Evolutionary conservation across 225 moss, liverwort and hornwort species (phyloP).

Genomic region (Marchantia polymorpha): DNA sequence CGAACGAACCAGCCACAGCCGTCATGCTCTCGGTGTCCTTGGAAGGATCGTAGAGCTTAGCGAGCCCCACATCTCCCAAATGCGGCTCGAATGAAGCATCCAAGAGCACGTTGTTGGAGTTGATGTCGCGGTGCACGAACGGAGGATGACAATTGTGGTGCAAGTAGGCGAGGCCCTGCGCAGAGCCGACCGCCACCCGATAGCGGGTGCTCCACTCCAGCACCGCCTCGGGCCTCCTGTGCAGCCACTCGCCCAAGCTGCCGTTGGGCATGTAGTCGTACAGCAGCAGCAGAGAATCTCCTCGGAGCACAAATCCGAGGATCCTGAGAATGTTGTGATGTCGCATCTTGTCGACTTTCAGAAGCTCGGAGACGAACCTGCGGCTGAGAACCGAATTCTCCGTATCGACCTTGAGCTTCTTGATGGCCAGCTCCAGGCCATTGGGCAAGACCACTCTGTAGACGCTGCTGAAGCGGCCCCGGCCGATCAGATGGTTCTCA

Average conservation of each 20-base stretch:
- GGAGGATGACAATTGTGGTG: slow-evolving; percentile 42
- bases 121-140: slow-evolving; percentile 46
- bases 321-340: slow-evolving; percentile 46
- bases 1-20: slow-evolving; percentile 49
- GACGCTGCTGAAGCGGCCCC: slow-evolving; percentile 47
- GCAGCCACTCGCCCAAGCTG: slow-evolving; percentile 53
- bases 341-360: slow-evolving; percentile 42
- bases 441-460: slow-evolving; percentile 41
- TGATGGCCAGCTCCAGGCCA: slow-evolving; percentile 42
- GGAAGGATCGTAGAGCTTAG: slow-evolving; percentile 42
- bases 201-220: slow-evolving; percentile 39
- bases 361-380: slow-evolving; percentile 36
- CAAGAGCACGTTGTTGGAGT: slow-evolving; percentile 47
- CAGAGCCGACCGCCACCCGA: slow-evolving; percentile 37
- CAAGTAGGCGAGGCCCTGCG: slow-evolving; percentile 49
- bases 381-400: slow-evolving; percentile 35
- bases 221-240: slow-evolving; percentile 31
- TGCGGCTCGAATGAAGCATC: slow-evolving; percentile 45
- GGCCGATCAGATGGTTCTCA: slow-evolving; percentile 29
- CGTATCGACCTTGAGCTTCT: slow-evolving; percentile 44
- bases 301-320: slow-evolving; percentile 37
- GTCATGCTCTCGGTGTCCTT: slow-evolving; percentile 55
- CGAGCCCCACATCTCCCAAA: slow-evolving; percentile 38
- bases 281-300: slow-evolving; percentile 37
- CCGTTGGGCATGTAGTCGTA: slow-evolving; percentile 48